Conservation (phyloP, 2,329 filamentous ascomycete species). For the Clarireedia sp. region DNA sequence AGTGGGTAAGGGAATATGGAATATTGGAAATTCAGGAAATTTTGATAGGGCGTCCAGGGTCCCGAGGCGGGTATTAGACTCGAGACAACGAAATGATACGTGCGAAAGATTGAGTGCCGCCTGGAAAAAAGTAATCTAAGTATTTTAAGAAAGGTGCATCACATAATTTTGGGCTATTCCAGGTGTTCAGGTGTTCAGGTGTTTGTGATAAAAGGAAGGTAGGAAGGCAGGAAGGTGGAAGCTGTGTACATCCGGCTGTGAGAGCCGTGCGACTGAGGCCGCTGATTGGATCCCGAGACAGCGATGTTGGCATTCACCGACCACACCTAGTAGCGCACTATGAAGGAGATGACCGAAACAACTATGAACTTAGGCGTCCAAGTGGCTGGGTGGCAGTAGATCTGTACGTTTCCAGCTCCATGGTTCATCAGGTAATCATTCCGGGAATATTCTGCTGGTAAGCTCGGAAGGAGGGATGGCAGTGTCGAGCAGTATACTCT, state of each 20-base stretch:
- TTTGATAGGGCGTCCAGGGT: background rate
- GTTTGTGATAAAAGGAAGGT: background rate
- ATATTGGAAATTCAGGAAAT: background rate
- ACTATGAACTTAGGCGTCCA: background rate
- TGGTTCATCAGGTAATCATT: constrained; percentile 6
- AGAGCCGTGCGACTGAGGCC: background rate
- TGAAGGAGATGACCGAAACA: constrained; percentile 2
- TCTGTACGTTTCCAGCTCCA: constrained; percentile 1
- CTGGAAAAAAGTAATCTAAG: background rate
- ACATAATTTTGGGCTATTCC: background rate
- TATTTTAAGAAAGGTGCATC: background rate
- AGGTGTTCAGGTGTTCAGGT: background rate
- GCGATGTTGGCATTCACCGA: background rate
- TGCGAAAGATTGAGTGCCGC: background rate
- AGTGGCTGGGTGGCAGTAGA: background rate
- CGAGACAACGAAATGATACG: too few relatives aligned
- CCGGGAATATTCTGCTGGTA: background rate
- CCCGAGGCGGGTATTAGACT: background rate
- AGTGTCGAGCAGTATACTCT: constrained; percentile 1
- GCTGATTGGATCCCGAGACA: background rate
- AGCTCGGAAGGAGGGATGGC: constrained; percentile 3
- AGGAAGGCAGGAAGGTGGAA: background rate
- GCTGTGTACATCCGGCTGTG: too few relatives aligned
- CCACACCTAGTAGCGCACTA: background rate
- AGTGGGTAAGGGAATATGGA: background rate